Evolutionary conservation across 257 asterid genomes (phyloP).

Genomic region (Eucommia ulmoides): DNA sequence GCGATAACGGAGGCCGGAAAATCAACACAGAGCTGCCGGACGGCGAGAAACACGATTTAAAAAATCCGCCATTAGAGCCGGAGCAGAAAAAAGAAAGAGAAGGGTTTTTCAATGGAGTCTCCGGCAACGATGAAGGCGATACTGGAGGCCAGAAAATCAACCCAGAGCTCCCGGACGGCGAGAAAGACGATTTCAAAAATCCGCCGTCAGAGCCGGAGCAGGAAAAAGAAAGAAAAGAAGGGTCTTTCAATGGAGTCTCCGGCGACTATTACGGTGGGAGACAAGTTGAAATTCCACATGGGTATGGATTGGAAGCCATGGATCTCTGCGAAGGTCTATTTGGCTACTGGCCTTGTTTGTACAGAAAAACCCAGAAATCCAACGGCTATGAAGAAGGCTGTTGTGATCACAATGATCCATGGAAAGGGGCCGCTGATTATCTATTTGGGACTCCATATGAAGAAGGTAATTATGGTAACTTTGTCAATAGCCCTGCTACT

Average conservation of each 20-base stretch:
- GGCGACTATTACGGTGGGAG: constrained; percentile 15
- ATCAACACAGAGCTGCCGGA: neutral
- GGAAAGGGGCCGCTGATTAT: constrained; percentile 64
- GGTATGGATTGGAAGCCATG: constrained; percentile 73
- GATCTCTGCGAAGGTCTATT: constrained; percentile 68
- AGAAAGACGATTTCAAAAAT: too few relatives aligned
- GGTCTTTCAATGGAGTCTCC: constrained; percentile 18
- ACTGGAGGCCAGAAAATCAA: too few relatives aligned
- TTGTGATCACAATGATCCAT: constrained; percentile 34
- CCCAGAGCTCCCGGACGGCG: too few relatives aligned
- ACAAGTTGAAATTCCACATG: constrained; percentile 28
- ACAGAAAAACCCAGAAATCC: constrained; percentile 23
- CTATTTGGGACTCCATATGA: constrained; percentile 52
- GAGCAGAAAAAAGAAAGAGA: neutral
- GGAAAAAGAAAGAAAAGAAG: constrained; percentile 7
- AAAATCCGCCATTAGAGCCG: neutral
- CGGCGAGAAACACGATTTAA: neutral
- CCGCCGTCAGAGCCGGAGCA: constrained; percentile 9
- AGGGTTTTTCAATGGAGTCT: neutral
- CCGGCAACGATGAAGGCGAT: constrained; percentile 5
- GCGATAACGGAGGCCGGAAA: neutral
- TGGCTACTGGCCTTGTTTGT: constrained; percentile 88
- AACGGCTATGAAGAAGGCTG: constrained; percentile 17
- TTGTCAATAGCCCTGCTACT: too few relatives aligned
- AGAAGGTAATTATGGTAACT: too few relatives aligned